Conservation (phyloP, 371 early-diverging fungal species). For the Dichotomocladium elegans region DNA sequence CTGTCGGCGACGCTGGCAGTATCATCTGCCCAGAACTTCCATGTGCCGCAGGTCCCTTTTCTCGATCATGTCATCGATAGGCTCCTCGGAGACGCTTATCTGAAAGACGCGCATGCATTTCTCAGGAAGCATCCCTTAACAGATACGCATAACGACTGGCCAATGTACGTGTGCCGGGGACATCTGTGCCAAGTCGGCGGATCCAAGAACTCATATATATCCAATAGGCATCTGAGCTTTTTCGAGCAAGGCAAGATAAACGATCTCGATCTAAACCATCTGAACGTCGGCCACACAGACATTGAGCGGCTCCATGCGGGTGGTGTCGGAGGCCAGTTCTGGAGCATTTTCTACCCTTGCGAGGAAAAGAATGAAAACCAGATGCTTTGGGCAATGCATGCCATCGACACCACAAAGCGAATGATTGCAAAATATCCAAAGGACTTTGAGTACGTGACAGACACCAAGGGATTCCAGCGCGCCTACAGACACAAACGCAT, state of each 20-base stretch:
- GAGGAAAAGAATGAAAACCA: slow-evolving; percentile 31
- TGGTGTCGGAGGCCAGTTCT: slow-evolving; percentile 57
- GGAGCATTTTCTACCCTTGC: slow-evolving; percentile 57
- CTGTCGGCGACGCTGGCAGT: no score
- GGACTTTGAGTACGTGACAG: slow-evolving; percentile 45
- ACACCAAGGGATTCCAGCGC: slow-evolving; percentile 40
- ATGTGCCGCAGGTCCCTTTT: no score
- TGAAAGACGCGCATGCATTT: slow-evolving; percentile 24
- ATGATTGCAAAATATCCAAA: slow-evolving; percentile 48
- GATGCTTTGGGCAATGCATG: slow-evolving; percentile 39
- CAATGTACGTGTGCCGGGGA: slow-evolving; percentile 19
- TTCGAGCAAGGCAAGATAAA: slow-evolving; percentile 34
- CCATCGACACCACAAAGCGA: slow-evolving; percentile 59
- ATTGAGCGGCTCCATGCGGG: slow-evolving; percentile 40
- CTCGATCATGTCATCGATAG: not conserved
- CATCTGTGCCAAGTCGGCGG: not conserved
- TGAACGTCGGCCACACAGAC: slow-evolving; percentile 42
- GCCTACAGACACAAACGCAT: slow-evolving; percentile 43
- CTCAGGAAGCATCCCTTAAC: slow-evolving; percentile 27
- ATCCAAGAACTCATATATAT: not conserved
- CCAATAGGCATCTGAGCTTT: slow-evolving; percentile 28
- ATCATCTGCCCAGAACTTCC: no score
- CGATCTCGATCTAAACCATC: slow-evolving; percentile 25
- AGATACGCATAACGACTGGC: slow-evolving; percentile 47
- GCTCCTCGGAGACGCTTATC: slow-evolving; percentile 5